phyloP scores from a whole-genome alignment of 768 basidiomycete genomes.

The Leucosporidium yakuticum region DNA sequence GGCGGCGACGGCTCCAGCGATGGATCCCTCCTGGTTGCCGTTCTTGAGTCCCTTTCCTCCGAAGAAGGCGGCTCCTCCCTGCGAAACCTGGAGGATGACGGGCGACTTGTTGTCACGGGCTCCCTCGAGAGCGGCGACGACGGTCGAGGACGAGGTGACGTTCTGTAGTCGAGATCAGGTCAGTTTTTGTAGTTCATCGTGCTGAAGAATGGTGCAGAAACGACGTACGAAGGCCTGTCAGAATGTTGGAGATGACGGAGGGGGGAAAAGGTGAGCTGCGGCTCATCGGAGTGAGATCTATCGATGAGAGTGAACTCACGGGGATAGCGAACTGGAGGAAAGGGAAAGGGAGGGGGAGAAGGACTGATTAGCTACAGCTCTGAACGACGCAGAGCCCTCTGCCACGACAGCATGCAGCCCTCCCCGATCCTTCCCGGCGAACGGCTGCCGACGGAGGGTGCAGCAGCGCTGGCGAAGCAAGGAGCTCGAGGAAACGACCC shows the following conservation, averaged over 20 bases:
- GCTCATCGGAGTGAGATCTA: background rate
- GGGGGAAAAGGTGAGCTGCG: slow-evolving; percentile 4
- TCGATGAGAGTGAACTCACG: slow-evolving; percentile 38
- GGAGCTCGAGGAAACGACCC: background rate
- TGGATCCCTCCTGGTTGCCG: slow-evolving; percentile 90
- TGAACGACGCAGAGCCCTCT: background rate
- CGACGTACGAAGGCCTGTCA: slow-evolving; percentile 44
- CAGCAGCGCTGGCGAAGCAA: background rate
- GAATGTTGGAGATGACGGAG: background rate
- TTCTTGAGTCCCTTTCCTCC: slow-evolving; percentile 94
- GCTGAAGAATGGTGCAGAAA: slow-evolving; percentile 10
- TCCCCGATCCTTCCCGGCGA: background rate
- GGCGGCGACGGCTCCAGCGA: slow-evolving; percentile 83
- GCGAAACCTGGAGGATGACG: slow-evolving; percentile 95
- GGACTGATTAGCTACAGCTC: background rate
- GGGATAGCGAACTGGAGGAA: slow-evolving; percentile 47
- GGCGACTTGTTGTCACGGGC: slow-evolving; percentile 94
- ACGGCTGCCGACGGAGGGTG: background rate
- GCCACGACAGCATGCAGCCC: background rate
- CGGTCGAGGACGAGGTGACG: slow-evolving; percentile 90
- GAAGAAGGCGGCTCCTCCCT: slow-evolving; percentile 92
- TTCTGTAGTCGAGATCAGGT: slow-evolving; percentile 54
- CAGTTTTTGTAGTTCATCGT: slow-evolving; percentile 11
- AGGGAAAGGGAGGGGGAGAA: background rate
- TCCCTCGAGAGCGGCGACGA: slow-evolving; percentile 90